Evolutionary conservation across 176 grass and related monocot species (phyloP).

Genomic region (Zea luxurians): DNA sequence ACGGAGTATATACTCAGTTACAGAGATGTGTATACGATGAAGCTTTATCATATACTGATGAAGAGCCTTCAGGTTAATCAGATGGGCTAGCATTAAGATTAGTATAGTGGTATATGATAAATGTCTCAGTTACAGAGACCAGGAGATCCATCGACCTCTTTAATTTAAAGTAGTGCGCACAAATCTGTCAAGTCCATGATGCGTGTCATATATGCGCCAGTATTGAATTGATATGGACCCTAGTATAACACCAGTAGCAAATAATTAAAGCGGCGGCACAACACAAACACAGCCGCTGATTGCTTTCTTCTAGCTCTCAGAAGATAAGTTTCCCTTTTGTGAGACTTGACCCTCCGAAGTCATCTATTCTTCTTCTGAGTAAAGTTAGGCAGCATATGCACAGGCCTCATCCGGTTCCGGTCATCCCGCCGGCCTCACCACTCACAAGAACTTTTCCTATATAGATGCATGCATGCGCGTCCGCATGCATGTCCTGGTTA

Average conservation of each 20-base stretch:
- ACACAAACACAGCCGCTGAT: not conserved
- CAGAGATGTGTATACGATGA: no score
- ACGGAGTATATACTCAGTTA: not conserved
- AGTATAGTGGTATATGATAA: not conserved
- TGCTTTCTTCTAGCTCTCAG: constrained; percentile 25
- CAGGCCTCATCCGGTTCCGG: not conserved
- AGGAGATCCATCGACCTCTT: constrained; percentile 14
- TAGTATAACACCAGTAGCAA: constrained; percentile 14
- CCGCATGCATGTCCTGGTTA: constrained; percentile 11
- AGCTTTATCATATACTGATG: no score
- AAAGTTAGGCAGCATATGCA: constrained; percentile 3
- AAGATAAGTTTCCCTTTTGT: constrained; percentile 30
- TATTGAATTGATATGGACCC: constrained; percentile 28
- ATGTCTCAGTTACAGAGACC: not conserved
- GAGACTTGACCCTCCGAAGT: constrained; percentile 39
- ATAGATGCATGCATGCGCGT: constrained; percentile 37
- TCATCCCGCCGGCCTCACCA: constrained; percentile 24
- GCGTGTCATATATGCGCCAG: constrained; percentile 27
- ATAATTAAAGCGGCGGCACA: not conserved
- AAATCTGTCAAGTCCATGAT: constrained; percentile 19
- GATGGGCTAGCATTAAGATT: no score
- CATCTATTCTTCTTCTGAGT: constrained; percentile 25
- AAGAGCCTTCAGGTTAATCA: no score
- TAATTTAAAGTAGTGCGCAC: constrained; percentile 26
- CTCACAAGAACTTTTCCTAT: constrained; percentile 35